These are phyloP conservation scores for Leptomonas pyrrhocoris DNA, from an alignment of 208 protist genomes.

Conservation along the genomic window DNA sequence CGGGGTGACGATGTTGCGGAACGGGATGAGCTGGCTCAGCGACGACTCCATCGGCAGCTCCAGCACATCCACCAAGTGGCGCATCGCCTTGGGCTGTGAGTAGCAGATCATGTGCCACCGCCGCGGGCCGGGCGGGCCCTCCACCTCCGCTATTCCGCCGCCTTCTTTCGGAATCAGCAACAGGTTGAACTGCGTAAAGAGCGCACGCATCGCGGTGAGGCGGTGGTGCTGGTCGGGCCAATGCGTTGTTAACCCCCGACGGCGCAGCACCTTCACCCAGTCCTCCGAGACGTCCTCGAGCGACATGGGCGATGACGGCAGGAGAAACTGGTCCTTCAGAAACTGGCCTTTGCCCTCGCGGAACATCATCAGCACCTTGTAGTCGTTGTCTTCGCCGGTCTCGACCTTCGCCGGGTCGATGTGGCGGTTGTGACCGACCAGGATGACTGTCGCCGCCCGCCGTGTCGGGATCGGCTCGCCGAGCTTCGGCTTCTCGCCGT, in stretches of 20 bases:
- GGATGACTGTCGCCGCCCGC: slow-evolving; percentile 71
- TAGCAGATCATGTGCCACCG: slow-evolving; percentile 82
- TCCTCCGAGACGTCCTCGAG: slow-evolving; percentile 77
- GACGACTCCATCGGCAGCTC: slow-evolving; percentile 86
- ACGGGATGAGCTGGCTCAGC: slow-evolving; percentile 71
- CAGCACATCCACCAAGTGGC: slow-evolving; percentile 77
- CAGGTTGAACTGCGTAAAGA: slow-evolving; percentile 76
- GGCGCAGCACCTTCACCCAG: slow-evolving; percentile 73
- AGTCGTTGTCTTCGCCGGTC: slow-evolving; percentile 85
- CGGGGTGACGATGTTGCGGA: slow-evolving; percentile 78
- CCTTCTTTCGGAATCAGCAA: slow-evolving; percentile 84
- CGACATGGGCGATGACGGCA: slow-evolving; percentile 67
- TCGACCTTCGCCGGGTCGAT: slow-evolving; percentile 55
- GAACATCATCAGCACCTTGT: slow-evolving; percentile 90
- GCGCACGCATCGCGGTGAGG: slow-evolving; percentile 76
- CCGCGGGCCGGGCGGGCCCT: slow-evolving; percentile 81
- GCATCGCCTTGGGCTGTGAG: slow-evolving; percentile 66
- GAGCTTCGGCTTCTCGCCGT: slow-evolving; percentile 82
- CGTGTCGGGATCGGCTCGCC: slow-evolving; percentile 81
- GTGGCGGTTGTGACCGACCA: slow-evolving; percentile 76
- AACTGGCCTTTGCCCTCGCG: slow-evolving; percentile 76
- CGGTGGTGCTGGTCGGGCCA: slow-evolving; percentile 73
- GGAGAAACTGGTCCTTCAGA: slow-evolving; percentile 83
- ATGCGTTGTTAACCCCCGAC: slow-evolving; percentile 72
- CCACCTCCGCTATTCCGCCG: slow-evolving; percentile 81